Percentiles rank a stretch among this genome's conserved stretches.
Conservation (phyloP, 345 rosid genomes). For the Toxicodendron radicans region DNA sequence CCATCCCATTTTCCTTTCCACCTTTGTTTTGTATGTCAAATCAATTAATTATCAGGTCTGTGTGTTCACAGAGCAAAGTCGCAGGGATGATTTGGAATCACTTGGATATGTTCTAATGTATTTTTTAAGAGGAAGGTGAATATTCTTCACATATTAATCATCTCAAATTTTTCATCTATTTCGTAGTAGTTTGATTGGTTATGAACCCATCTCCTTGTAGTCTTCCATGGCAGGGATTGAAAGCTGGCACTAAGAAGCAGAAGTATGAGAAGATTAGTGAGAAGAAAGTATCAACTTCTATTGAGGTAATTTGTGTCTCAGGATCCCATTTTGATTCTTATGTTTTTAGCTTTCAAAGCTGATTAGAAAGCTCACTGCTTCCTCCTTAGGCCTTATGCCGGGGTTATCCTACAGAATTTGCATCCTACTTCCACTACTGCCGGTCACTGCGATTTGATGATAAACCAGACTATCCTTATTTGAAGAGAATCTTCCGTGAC, state of each 20-base stretch:
- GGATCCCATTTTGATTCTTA: background rate
- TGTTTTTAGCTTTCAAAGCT: constrained; percentile 10
- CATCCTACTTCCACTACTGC: constrained; percentile 88
- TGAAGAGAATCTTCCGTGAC: constrained; percentile 87
- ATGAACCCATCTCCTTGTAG: constrained; percentile 37
- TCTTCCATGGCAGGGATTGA: constrained; percentile 96
- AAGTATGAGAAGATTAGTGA: constrained; percentile 92
- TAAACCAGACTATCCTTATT: constrained; percentile 86
- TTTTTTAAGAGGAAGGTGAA: constrained; percentile 83
- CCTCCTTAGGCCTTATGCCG: constrained; percentile 65
- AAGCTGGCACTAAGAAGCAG: constrained; percentile 90
- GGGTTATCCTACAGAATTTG: constrained; percentile 89
- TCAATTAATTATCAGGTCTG: background rate
- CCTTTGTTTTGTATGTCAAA: constrained; percentile 1
- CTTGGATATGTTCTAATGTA: constrained; percentile 95
- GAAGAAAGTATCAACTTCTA: constrained; percentile 82
- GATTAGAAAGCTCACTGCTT: constrained; percentile 18
- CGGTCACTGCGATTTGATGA: constrained; percentile 86
- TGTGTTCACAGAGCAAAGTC: constrained; percentile 73
- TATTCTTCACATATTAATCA: constrained; percentile 11
- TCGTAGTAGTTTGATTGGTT: constrained; percentile 19
- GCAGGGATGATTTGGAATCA: constrained; percentile 95
- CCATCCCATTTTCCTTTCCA: constrained; percentile 9
- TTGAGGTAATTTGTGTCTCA: constrained; percentile 53
- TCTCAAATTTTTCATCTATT: background rate